Evolutionary conservation across 2,329 filamentous ascomycete genomes (phyloP), one percentile per base, ranked within the genome.

Genomic region (Sporothrix variecibatus): DNA sequence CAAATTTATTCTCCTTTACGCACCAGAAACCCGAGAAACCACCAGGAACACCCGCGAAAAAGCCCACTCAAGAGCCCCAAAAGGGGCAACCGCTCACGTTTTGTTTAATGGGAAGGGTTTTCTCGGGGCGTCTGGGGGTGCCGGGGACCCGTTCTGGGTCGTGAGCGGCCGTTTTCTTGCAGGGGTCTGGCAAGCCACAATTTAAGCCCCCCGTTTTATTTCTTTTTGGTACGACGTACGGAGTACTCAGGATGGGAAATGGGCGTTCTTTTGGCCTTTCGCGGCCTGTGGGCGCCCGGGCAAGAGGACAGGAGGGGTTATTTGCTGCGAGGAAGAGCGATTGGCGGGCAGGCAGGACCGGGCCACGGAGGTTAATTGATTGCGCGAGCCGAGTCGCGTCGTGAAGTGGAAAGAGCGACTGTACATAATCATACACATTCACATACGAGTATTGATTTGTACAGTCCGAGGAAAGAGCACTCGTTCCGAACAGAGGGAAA

Each of bases 1-100:
- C 60, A 64, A 12, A 64, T 64, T 62, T 40, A 40, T 40, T 60
- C 34, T 64, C 60, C 60, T 64, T 64, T 34, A 8, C 34, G 56
- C 56, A 60, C 56, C 43, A 60, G 56, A 34, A 60, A 34, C 34
- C 34, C 34, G 34, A 34, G 34, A 34, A 46, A 46, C 40, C 11
- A 43, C 40, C 40, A 43, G 40, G 40, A 53, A 26, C 51, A 56
- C 26, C 56, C 12, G n/a, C 26, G n/a, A 28, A 31, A 40, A 64
- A 34, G 20, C 58, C 17, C n/a, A 34, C 20, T 40, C 2, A 28
- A 26, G 4, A 49, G 17, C 49, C 34, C 69, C 38, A 31, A 71
- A 71, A 46, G 38, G 31, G 69, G 69, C 51, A 71, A 49, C 23
- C 34, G n/a, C 69, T 71, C 69, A 62, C 69, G 69, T 62, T 62